Conservation (phyloP, 1,284 basidiomycete genomes). For the Pterulicium gracile region DNA sequence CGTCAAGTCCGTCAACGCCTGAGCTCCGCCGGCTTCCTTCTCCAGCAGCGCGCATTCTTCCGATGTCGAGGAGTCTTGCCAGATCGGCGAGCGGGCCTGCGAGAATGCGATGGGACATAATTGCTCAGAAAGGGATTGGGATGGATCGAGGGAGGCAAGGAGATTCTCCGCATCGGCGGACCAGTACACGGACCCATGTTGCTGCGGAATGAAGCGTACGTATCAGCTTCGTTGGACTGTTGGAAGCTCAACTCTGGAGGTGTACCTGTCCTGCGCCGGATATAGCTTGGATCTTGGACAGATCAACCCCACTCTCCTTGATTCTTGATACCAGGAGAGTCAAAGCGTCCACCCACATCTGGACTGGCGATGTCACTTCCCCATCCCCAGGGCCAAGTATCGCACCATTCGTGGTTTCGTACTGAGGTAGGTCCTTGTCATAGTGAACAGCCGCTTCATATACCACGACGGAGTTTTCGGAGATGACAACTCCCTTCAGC, state of each 20-base stretch:
- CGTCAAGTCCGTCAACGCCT: constrained; percentile 62
- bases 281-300: constrained; percentile 49
- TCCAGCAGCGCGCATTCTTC: constrained; percentile 67
- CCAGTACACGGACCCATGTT: constrained; percentile 91
- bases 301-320: constrained; percentile 46
- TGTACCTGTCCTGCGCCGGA: constrained; percentile 69
- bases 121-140: constrained; percentile 41
- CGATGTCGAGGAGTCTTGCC: constrained; percentile 87
- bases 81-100: constrained; percentile 66
- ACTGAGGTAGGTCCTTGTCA: constrained; percentile 67
- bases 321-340: constrained; percentile 71
- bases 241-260: no score
- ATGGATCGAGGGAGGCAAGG: constrained; percentile 45
- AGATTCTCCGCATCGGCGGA: constrained; percentile 42
- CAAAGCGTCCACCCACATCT: constrained; percentile 78
- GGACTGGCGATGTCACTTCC: constrained; percentile 72
- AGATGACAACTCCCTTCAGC: constrained; percentile 67
- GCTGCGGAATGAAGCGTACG: constrained; percentile 29
- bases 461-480: constrained; percentile 47
- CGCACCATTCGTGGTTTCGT: constrained; percentile 67
- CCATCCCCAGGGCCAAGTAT: constrained; percentile 53
- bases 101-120: constrained; percentile 61
- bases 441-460: constrained; percentile 74
- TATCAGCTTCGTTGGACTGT: background rate
- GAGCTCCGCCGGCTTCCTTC: constrained; percentile 54